Base-by-base conservation (phyloP, 345 rosid species). In the Fremontodendron californicum region DNA sequence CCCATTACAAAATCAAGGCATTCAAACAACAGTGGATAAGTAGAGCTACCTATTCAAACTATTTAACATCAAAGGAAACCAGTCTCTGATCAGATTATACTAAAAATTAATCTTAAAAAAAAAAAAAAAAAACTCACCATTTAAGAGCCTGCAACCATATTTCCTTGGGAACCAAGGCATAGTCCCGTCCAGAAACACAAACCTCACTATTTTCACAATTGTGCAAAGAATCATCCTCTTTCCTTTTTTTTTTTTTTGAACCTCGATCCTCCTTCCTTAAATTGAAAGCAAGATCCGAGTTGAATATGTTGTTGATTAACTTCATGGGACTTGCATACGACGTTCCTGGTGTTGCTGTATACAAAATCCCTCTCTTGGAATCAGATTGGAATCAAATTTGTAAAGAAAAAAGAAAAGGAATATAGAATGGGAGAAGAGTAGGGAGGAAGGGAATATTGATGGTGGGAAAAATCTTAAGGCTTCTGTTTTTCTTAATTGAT, bases 91-190 rank as follows among this genome's bases (percentile, higher is more conserved):
- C 71, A 75, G 25, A 46, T 13, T 27, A 45, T 3, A 29, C 9
- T 29, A 40, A 9, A 29, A 31, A 43, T 8, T 18, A 63, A 72
- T 39, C 71, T 49, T 42, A n/a, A n/a, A n/a, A n/a, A n/a, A n/a
- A n/a, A n/a, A n/a, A n/a, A n/a, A 40, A 21, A 58, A 75, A 11
- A 23, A 71, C 87, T 86, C 71, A 93, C 98, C 98, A 91, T 87
- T 90, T 95, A 15, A 95, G 91, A 27, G 98, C 98, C 86, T 85
- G 79, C 79, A 95, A 81, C 99, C 99, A 95, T 97, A 90, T 95
- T 72, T 95, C 93, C 48, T 92, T 96, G 3, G 92, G 83, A 68
- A 95, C 94, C 91, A 95, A 88, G 0, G 99, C 99, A 85, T 81
- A 95, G 75, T 93, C 99, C 77, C 94, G 84, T 49, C 97, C 97